Evolutionary conservation across 1,139 yeast species (phyloP).

Genomic region (Trichomonascaceae sp.): DNA sequence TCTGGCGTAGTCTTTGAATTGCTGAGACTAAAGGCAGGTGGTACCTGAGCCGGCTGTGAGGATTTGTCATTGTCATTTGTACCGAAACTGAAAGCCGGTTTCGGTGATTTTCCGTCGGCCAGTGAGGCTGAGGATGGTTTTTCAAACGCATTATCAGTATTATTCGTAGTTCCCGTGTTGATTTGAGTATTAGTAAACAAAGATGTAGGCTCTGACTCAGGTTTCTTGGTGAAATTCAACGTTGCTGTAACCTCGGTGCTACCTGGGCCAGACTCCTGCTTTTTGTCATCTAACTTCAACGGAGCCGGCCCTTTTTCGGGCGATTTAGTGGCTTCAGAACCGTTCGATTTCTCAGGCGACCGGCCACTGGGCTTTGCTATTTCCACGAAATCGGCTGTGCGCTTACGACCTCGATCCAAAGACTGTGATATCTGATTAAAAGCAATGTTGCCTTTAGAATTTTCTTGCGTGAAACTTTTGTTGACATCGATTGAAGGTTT

Average conservation of each 20-base stretch:
- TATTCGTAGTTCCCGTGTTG: neutral
- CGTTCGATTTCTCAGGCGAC: neutral
- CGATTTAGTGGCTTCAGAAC: neutral
- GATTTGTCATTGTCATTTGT: neutral
- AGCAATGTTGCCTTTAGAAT: neutral
- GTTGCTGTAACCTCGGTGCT: neutral
- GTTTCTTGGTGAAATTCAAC: neutral
- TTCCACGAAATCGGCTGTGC: neutral
- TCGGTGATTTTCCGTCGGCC: neutral
- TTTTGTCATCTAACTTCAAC: neutral
- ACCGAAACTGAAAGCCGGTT: neutral
- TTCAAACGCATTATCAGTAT: neutral
- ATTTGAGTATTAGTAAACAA: neutral
- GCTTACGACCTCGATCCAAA: neutral
- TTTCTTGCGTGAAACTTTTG: neutral
- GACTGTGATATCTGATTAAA: neutral
- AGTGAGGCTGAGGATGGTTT: neutral
- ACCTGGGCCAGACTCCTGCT: neutral
- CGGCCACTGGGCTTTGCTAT: neutral
- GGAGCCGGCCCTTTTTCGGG: neutral
- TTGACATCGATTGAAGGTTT: neutral
- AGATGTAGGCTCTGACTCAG: neutral
- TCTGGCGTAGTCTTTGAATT: neutral
- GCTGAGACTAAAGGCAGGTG: neutral
- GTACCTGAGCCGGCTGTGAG: neutral